Evolutionary conservation across 139 green algal species (phyloP), one percentile per base, ranked within the genome.

Genomic region (Monoraphidium neglectum): DNA sequence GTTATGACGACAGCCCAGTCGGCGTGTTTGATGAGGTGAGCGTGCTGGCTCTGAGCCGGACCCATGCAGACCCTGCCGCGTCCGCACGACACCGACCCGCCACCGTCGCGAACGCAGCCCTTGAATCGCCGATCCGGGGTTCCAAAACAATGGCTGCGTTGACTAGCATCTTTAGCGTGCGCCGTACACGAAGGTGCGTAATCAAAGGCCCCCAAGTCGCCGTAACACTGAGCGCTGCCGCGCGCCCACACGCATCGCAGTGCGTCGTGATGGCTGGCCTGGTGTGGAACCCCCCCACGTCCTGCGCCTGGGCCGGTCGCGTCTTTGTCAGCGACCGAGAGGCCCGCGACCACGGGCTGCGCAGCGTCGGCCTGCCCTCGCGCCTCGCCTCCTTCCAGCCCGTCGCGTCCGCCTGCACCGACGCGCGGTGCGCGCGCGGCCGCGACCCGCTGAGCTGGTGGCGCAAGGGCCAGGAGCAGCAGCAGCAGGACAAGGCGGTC

Each of bases 251-350:
- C 51, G 26, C n/a, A 15, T 78, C 33, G 56, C 86, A 93, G 90
- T 78, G 95, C 32, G 93, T 98, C 21, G 90, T 84, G 0, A 79
- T 99, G 54, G 88, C 90, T 1, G 95, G 95, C 0, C 89, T 98
- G 13, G 93, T 96, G 6, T 98, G 95, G 95, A 95, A 99, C 78
- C 85, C 90, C 1, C 95, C 95, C 6, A 96, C 92, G 24, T 98
- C 95, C 0, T 98, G 94, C 70, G 95, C 95, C 8, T 99, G 93
- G 96, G 95, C 95, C 4, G 90, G 89, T 0, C 76, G 89, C 12
- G 94, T 98, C 30, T 97, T 92, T 57, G 93, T 97, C n/a, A 94
- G 88, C 82, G 93, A 93, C 86, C 90, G 85, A 87, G 75, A 80
- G 72, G 18, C 38, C 0, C 82, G 92, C 2, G 84, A 94, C 74